Evolutionary conservation across 768 basidiomycete genomes (phyloP).

Genomic region (Mycena haematopus): DNA sequence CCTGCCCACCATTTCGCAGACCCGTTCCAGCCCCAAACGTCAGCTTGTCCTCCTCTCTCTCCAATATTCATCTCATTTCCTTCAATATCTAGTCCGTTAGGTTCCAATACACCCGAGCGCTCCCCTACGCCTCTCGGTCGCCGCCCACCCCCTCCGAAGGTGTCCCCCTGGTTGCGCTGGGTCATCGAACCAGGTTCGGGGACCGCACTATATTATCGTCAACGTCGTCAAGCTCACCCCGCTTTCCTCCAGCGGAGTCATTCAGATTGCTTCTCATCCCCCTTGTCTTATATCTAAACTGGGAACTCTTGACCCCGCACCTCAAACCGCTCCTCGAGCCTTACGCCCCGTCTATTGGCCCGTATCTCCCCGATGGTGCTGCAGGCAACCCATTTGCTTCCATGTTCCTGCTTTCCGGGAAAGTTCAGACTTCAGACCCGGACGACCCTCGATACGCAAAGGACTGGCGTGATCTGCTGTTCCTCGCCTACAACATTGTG

Average conservation of each 20-base stretch:
- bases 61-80: constrained; percentile 19
- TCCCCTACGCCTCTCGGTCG: constrained; percentile 40
- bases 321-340: constrained; percentile 22
- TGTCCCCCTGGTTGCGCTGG: constrained; percentile 67
- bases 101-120: constrained; percentile 44
- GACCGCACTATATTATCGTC: neutral
- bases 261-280: constrained; percentile 71
- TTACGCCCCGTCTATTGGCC: constrained; percentile 35
- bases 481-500: constrained; percentile 83
- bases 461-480: constrained; percentile 75
- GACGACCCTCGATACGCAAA: constrained; percentile 74
- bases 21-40: constrained; percentile 71
- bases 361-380: constrained; percentile 48
- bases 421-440: constrained; percentile 54
- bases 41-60: constrained; percentile 30
- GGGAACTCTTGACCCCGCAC: constrained; percentile 57
- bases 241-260: constrained; percentile 58
- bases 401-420: constrained; percentile 75
- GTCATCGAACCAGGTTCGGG: constrained; percentile 72
- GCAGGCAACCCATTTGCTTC: constrained; percentile 75
- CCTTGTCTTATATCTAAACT: constrained; percentile 66
- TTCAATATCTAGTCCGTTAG: constrained; percentile 47
- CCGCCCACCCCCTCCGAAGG: constrained; percentile 19
- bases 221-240: neutral
- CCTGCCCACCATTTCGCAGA: constrained; percentile 62